Base-by-base conservation (phyloP, 1,139 yeast genomes). In the Saccharomycopsis crataegensis region DNA sequence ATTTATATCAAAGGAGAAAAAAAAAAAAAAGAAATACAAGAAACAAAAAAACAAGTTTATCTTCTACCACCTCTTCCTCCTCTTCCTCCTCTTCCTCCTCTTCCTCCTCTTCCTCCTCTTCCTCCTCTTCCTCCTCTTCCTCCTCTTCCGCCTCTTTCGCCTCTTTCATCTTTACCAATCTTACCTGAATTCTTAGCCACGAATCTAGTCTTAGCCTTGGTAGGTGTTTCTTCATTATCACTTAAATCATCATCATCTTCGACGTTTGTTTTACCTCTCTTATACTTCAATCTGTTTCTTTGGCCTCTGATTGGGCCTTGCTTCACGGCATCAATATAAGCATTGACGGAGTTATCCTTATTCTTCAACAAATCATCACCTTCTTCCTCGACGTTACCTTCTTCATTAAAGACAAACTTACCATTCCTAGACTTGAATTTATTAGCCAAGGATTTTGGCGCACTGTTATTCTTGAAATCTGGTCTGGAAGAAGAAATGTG, bases 251-350 rank as follows among this genome's bases (percentile, higher is more conserved):
- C 80, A 52, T 74, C 78, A 50, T 79, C 80, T 53, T 77, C 76
- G 49, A 74, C 74, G 36, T 77, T 75, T 41, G 76, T 74, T 58
- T 73, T 74, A 50, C 78, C 77, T 67, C 82, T 83, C 71, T 85
- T 87, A 72, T 82, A 93, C 71, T 90, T 91, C 76, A 90, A 79
- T 73, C 82, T 89, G 69, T 90, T 89, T 73, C 81, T 82, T 73
- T 88, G 96, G 55, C 97, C 96, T 70, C 96, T 83, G 5, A 88
- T 80, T 44, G 99, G 98, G 36, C 93, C 97, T 62, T 85, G 88
- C 67, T 82, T 85, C 43, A 93, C 89, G 11, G 98, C 99, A 60
- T 89, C 96, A 62, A 90, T 79, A 66, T 93, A 93, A 1, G 97
- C 97, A 66, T 88, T 88, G 59, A 91, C 79, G 1, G 56, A 31